Evolutionary conservation across 805 yeast species (phyloP).

Genomic region (Zygoascus bituminiphila): DNA sequence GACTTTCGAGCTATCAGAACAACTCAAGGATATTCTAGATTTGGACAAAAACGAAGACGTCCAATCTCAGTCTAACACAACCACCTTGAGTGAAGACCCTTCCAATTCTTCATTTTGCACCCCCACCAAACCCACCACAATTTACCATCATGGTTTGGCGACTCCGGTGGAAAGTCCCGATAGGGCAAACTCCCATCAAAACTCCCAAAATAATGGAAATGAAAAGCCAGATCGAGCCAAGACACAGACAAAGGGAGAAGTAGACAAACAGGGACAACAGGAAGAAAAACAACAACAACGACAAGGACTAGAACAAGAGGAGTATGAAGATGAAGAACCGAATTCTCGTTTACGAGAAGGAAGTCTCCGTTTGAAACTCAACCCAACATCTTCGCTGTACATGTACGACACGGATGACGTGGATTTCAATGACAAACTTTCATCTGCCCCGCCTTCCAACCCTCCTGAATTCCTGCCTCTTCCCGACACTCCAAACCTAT

Average conservation of each 20-base stretch:
- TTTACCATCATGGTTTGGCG: not conserved
- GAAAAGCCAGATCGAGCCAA: too few relatives aligned
- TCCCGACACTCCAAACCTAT: not conserved
- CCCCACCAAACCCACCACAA: not conserved
- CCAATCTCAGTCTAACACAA: not conserved
- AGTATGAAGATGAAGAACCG: too few relatives aligned
- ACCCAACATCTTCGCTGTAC: not conserved
- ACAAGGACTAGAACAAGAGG: too few relatives aligned
- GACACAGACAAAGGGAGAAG: too few relatives aligned
- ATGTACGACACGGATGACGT: not conserved
- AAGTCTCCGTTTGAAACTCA: not conserved
- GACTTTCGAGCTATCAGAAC: conserved; percentile 10
- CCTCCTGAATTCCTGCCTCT: conserved; percentile 2
- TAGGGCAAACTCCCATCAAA: too few relatives aligned
- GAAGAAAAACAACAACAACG: not conserved
- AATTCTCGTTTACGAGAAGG: not conserved
- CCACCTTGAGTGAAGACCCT: not conserved
- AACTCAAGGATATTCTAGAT: conserved; percentile 11
- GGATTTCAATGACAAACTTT: conserved; percentile 2
- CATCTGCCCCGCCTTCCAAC: not conserved
- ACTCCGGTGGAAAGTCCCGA: not conserved
- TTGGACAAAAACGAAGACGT: not conserved
- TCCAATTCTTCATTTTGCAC: not conserved
- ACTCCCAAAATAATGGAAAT: too few relatives aligned
- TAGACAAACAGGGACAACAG: not conserved